Evolutionary conservation across 2,329 filamentous ascomycete species (phyloP).

Genomic region (Xylariaceae sp.): DNA sequence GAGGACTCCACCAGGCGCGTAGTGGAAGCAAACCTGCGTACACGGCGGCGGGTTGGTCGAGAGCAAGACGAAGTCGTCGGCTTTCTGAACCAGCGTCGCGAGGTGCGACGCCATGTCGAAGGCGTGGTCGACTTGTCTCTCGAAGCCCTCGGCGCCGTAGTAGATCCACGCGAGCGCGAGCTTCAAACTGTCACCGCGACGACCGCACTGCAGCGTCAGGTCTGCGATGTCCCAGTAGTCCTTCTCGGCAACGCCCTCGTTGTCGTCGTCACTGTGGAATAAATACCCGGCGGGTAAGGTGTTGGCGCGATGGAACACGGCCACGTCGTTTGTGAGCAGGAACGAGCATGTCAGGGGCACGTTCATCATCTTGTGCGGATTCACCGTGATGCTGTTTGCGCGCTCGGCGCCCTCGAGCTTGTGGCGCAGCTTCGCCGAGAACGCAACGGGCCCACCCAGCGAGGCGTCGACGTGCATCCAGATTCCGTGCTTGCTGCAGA

Average conservation of each 20-base stretch:
- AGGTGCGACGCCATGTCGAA: slow-evolving; percentile 68
- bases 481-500: slow-evolving; percentile 67
- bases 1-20: slow-evolving; percentile 54
- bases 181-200: slow-evolving; percentile 80
- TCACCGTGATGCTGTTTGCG: slow-evolving; percentile 79
- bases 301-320: slow-evolving; percentile 75
- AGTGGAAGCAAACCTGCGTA: slow-evolving; percentile 93
- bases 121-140: slow-evolving; percentile 62
- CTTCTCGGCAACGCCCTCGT: slow-evolving; percentile 28
- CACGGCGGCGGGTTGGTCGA: slow-evolving; percentile 76
- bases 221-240: slow-evolving; percentile 88
- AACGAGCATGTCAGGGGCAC: slow-evolving; percentile 89
- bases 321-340: slow-evolving; percentile 71
- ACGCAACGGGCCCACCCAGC: slow-evolving; percentile 83
- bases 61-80: slow-evolving; percentile 63
- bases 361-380: slow-evolving; percentile 96
- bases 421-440: slow-evolving; percentile 55
- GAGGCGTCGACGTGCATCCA: slow-evolving; percentile 93
- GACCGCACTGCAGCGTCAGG: slow-evolving; percentile 87
- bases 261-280: slow-evolving; percentile 57
- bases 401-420: slow-evolving; percentile 67
- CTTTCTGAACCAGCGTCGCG: slow-evolving; percentile 50
- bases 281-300: slow-evolving; percentile 82
- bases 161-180: slow-evolving; percentile 85
- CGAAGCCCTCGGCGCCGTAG: slow-evolving; percentile 73